A percentile compares a stretch with the other conserved stretches of the same genome.
phyloP scores from a whole-genome alignment of 2,329 filamentous ascomycete genomes.

The Pseudogymnoascus sp. region DNA sequence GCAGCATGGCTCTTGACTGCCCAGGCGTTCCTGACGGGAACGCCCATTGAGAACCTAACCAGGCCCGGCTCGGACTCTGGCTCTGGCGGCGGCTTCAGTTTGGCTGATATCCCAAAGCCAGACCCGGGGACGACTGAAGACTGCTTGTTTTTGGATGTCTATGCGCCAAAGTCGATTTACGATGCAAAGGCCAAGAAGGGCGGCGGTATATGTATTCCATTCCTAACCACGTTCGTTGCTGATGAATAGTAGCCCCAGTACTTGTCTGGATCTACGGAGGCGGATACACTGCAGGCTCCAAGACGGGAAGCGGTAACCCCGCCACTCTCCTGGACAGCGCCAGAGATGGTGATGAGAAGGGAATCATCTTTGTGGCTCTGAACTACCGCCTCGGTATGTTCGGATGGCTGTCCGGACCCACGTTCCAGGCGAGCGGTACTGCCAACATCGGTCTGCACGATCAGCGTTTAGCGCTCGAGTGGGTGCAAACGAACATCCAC shows the following conservation, averaged over 20 bases:
- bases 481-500: slow-evolving; percentile 47
- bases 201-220: slow-evolving; percentile 14
- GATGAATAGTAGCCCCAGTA: slow-evolving; percentile 32
- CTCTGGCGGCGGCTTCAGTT: slow-evolving; percentile 5
- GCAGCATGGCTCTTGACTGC: slow-evolving; percentile 21
- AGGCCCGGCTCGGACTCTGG: not conserved
- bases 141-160: slow-evolving; percentile 41
- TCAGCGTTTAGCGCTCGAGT: slow-evolving; percentile 48
- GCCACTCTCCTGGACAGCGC: slow-evolving; percentile 32
- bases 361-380: slow-evolving; percentile 30
- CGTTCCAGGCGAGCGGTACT: slow-evolving; percentile 35
- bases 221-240: not conserved
- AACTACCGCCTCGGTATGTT: slow-evolving; percentile 31
- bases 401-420: slow-evolving; percentile 33
- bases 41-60: slow-evolving; percentile 3
- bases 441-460: slow-evolving; percentile 45
- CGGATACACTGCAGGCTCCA: slow-evolving; percentile 36
- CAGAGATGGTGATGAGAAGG: slow-evolving; percentile 27
- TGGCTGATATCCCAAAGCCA: slow-evolving; percentile 10
- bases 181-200: slow-evolving; percentile 14
- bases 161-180: slow-evolving; percentile 34
- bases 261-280: slow-evolving; percentile 45
- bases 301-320: slow-evolving; percentile 32
- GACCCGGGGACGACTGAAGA: slow-evolving; percentile 32
- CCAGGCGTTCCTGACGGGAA: slow-evolving; percentile 14